Percentiles rank a stretch among this genome's conserved stretches.
Conservation (phyloP, 176 grass and related monocot genomes). For the Elaeis guineensis region DNA sequence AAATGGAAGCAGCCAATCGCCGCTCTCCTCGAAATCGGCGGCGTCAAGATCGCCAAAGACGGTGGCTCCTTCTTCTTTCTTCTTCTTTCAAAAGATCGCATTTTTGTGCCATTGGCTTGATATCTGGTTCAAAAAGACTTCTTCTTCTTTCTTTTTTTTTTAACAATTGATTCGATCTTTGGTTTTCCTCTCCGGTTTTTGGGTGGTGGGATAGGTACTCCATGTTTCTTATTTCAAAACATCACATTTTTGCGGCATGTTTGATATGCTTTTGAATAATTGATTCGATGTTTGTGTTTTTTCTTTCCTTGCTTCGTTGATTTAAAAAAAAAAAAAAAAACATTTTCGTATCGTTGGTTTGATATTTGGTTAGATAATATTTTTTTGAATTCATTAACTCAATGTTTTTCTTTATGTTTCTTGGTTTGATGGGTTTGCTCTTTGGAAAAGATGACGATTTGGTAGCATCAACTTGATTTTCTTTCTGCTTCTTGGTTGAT, state of each 20-base stretch:
- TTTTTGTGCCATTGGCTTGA: background rate
- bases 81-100: background rate
- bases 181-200: background rate
- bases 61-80: slow-evolving; percentile 27
- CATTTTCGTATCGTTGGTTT: no score
- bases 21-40: slow-evolving; percentile 59
- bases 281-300: no score
- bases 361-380: no score
- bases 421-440: no score
- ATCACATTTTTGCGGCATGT: no score
- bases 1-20: background rate
- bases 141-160: background rate
- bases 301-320: no score
- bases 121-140: background rate
- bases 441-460: no score
- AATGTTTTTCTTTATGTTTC: no score
- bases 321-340: no score
- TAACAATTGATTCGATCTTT: background rate
- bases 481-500: background rate
- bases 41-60: slow-evolving; percentile 74
- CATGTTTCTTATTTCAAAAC: no score
- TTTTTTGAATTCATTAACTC: no score
- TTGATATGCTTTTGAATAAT: no score
- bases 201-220: slow-evolving; percentile 23
- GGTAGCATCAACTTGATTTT: background rate